These are phyloP conservation scores for Osmozyma mogii DNA, from an alignment of 805 yeast species.

Conservation along the genomic window DNA sequence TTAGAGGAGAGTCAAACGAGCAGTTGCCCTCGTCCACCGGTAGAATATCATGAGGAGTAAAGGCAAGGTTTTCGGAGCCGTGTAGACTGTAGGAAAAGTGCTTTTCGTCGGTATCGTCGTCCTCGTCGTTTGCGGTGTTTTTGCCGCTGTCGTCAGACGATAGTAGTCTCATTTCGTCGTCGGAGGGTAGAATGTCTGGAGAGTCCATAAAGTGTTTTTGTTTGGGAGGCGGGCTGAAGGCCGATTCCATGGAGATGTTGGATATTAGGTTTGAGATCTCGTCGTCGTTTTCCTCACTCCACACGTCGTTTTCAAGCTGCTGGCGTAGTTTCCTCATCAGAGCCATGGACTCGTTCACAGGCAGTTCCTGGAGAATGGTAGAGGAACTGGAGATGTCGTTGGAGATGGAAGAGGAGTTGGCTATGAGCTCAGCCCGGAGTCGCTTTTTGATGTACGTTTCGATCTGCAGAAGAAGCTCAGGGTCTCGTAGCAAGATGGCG, in stretches of 20 bases:
- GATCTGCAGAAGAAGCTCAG: conserved; percentile 17
- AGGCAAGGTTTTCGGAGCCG: too few relatives aligned
- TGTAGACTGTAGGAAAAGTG: too few relatives aligned
- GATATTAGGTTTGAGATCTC: too few relatives aligned
- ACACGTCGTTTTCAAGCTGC: too few relatives aligned
- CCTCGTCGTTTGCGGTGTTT: conserved; percentile 13
- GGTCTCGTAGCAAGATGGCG: conserved; percentile 21
- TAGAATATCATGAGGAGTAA: too few relatives aligned
- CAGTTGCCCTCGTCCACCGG: too few relatives aligned
- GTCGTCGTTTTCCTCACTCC: too few relatives aligned
- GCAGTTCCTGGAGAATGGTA: conserved; percentile 13
- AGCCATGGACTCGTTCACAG: conserved; percentile 6
- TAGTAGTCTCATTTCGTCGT: conserved; percentile 13
- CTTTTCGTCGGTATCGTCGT: conserved; percentile 7
- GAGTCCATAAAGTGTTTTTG: conserved; percentile 3
- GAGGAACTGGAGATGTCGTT: conserved; percentile 7
- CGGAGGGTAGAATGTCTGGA: conserved; percentile 7
- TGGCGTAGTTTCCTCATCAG: too few relatives aligned
- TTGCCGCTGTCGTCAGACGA: conserved; percentile 21
- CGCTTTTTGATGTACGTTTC: conserved; percentile 18
- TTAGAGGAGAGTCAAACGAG: too few relatives aligned
- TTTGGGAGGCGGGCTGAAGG: neutral
- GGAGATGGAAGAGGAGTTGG: conserved; percentile 6
- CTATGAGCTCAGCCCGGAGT: conserved; percentile 10
- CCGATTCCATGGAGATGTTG: too few relatives aligned